These are phyloP conservation scores for Globisporangium spinosum DNA, from an alignment of 352 stramenopile species.

Conservation along the genomic window DNA sequence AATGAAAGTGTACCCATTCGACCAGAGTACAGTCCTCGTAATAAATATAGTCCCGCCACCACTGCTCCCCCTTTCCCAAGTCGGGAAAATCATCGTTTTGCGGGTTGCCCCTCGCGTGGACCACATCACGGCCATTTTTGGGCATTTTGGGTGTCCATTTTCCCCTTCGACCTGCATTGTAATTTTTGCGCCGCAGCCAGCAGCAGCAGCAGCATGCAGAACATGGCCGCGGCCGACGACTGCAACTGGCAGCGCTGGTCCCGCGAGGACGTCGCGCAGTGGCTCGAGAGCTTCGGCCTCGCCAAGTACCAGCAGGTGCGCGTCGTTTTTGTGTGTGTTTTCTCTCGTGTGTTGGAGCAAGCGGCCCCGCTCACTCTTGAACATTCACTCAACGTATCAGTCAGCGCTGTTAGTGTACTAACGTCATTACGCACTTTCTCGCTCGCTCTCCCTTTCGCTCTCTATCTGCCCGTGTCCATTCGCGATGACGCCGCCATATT, in stretches of 20 bases:
- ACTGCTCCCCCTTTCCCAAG: neutral
- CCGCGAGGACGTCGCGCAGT: slow-evolving; percentile 21
- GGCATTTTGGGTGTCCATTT: slow-evolving; percentile 5
- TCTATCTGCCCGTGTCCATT: neutral
- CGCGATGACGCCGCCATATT: neutral
- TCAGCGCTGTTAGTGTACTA: neutral
- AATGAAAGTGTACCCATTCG: slow-evolving; percentile 1
- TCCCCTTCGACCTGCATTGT: neutral
- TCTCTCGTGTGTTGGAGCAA: neutral
- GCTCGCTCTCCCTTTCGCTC: neutral
- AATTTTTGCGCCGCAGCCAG: neutral
- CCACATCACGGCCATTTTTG: neutral
- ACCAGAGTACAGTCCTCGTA: neutral
- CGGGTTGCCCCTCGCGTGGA: neutral
- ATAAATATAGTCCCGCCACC: neutral
- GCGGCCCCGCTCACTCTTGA: neutral
- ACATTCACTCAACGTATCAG: neutral
- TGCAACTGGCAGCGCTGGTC: slow-evolving; percentile 15
- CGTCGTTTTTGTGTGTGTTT: neutral
- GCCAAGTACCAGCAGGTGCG: slow-evolving; percentile 21
- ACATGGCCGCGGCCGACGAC: slow-evolving; percentile 10
- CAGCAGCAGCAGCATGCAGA: slow-evolving; percentile 10
- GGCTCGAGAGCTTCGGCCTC: slow-evolving; percentile 19
- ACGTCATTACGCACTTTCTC: neutral
- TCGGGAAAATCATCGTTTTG: neutral